Conservation (phyloP, 805 yeast species). For the Dipodascus geniculatus region DNA sequence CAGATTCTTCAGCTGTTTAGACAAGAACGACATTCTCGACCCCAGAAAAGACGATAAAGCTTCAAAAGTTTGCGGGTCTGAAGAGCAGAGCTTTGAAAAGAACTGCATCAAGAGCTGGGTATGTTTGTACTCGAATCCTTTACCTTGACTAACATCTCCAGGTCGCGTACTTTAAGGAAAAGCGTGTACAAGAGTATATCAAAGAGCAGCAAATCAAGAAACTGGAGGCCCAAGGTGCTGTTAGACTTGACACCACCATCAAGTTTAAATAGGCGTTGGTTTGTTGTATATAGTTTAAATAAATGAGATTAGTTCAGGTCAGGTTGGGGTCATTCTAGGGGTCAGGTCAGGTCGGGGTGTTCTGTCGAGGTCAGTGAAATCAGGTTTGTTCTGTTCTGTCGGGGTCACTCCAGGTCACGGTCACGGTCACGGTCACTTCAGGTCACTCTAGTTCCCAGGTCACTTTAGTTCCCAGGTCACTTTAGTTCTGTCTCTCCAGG, state of each 20-base stretch:
- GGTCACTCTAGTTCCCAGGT: too few relatives aligned
- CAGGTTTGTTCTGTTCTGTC: too few relatives aligned
- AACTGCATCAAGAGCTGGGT: conserved; percentile 82
- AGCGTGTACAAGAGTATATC: conserved; percentile 64
- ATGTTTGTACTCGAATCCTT: neutral
- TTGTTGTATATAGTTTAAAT: too few relatives aligned
- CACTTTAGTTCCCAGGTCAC: too few relatives aligned
- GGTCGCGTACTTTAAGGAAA: conserved; percentile 74
- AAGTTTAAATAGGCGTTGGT: conserved; percentile 11
- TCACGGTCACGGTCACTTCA: too few relatives aligned
- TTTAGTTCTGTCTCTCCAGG: too few relatives aligned
- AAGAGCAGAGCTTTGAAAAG: conserved; percentile 49
- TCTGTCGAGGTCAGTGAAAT: too few relatives aligned
- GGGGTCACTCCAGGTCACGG: too few relatives aligned
- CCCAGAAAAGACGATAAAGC: conserved; percentile 36
- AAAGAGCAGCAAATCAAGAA: conserved; percentile 57
- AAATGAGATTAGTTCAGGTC: too few relatives aligned
- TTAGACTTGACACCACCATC: conserved; percentile 11
- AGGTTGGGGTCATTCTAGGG: too few relatives aligned
- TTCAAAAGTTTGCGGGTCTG: conserved; percentile 46
- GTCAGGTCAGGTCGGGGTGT: too few relatives aligned
- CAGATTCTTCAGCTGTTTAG: conserved; percentile 60
- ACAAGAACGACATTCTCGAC: conserved; percentile 52
- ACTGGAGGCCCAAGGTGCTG: conserved; percentile 59
- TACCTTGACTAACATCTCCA: conserved; percentile 6